Evolutionary conservation across 768 basidiomycete genomes (phyloP), one percentile per base, ranked within the genome.

Genomic region (Leucocoprinus leucothites): DNA sequence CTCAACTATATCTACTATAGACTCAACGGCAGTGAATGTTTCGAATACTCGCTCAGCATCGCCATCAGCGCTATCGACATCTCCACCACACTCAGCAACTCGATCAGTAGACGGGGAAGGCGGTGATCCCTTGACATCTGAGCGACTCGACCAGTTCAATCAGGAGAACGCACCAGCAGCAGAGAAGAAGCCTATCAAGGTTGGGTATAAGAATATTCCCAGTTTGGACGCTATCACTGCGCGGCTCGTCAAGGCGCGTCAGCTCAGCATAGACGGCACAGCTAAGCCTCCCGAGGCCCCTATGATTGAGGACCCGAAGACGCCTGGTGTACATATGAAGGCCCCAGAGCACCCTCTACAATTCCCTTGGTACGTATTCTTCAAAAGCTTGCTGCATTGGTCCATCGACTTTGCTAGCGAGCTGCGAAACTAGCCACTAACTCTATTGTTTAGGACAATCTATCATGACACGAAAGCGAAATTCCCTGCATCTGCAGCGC

Each of bases 171-270:
- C 70, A 19, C 54, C 64, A 22, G 65, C 63, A 2, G 19, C 41
- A 44, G 51, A 36, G 36, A 58, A 64, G 51, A 58, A 54, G 52
- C 49, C 38, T 16, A 53, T 54, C 43, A 76, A 74, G 63, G 71
- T 76, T n/a, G 91, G 91, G 21, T 93, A 91, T 71, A 93, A 91
- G 84, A 92, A 91, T 64, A 88, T 93, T 42, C 91, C 91, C 13
- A 84, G 82, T 58, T 80, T 94, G 51, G 90, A 92, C 64, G 89
- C 87, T 25, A 93, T 94, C 72, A 89, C 91, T 1, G 87, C 86
- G 28, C 82, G 87, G 35, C 72, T 92, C 56, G 87, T 84, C 50
- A 87, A 87, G 71, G 76, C 86, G 21, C 65, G 86, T 51, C 76
- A 83, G 34, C 76, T 91, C 57, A 82, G 80, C 60, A 71, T 82